Evolutionary conservation across 306 rosid genomes (phyloP), one percentile per base, ranked within the genome.

Genomic region (Dryas alaskensis): DNA sequence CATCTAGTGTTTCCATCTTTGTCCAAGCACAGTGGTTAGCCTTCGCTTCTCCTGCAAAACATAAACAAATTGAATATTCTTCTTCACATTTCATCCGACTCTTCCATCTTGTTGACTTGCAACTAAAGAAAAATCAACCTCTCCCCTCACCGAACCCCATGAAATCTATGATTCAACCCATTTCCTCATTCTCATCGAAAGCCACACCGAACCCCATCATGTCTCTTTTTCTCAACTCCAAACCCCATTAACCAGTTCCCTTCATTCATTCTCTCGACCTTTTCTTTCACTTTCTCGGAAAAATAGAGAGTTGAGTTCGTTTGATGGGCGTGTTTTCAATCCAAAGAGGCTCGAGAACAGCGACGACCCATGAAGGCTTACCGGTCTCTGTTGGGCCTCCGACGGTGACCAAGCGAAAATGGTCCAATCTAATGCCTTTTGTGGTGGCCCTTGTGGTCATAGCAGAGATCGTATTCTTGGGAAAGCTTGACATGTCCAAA

Each of bases 381-480:
- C 91, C 88, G 13, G 76, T 60, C 58, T 70, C 86, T 1, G n/a
- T 44, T 59, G 84, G 80, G 47, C 61, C 16, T 52, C 60, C 82
- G 59, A n/a, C 65, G 48, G 65, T 44, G n/a, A 55, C 81, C 9
- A 92, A 85, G 92, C 87, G 73, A 78, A 88, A 67, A 84, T 92
- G 97, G 92, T 61, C 79, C 59, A 87, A 86, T 65, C 68, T 89
- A 7, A 76, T 90, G 93, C 92, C 93, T 68, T 68, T 95, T 0
- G 76, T 86, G 12, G 90, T 89, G 19, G 88, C 87, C 27, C 75
- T 95, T 10, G 93, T 92, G 55, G 97, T 95, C 22, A 46, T 95
- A 54, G 90, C 93, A 19, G 97, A 92, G 88, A 95, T 95, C 85
- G 86, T 82, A 60, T 90, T 95, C 76, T 81, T 95, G 80, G 89